Conservation (phyloP, 2,329 filamentous ascomycete species). For the Calycina herbarum region DNA sequence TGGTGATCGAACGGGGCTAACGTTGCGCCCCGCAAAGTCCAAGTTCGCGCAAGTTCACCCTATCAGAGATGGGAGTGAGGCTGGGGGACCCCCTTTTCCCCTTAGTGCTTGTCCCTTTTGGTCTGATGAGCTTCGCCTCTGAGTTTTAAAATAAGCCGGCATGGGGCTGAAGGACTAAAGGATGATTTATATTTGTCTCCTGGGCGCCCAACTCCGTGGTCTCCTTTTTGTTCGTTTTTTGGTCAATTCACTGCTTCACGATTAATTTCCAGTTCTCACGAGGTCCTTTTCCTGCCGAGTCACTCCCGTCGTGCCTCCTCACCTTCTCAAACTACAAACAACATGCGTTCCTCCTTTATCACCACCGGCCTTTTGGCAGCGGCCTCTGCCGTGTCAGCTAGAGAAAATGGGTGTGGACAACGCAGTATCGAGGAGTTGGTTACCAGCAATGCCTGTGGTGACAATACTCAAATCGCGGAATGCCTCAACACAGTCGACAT, state of each 20-base stretch:
- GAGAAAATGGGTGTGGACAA: constrained; percentile 20
- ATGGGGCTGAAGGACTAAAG: constrained; percentile 6
- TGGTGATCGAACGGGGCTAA: background rate
- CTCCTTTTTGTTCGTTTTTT: constrained; percentile 1
- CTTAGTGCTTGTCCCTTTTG: background rate
- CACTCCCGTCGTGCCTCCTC: background rate
- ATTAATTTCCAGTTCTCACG: background rate
- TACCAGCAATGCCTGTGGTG: constrained; percentile 27
- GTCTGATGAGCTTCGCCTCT: constrained; percentile 11
- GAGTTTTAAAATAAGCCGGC: constrained; percentile 12
- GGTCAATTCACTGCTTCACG: constrained; percentile 4
- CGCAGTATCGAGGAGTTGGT: constrained; percentile 26
- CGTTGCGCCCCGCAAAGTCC: background rate
- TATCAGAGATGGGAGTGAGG: background rate
- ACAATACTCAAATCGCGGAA: constrained; percentile 22
- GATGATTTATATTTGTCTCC: constrained; percentile 4
- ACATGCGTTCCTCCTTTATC: constrained; percentile 29
- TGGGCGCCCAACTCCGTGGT: background rate
- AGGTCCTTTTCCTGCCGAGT: background rate
- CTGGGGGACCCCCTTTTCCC: background rate
- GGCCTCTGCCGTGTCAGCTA: constrained; percentile 25
- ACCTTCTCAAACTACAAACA: background rate
- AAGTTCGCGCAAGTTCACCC: background rate
- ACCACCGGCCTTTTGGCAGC: constrained; percentile 19
- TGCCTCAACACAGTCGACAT: constrained; percentile 26